A percentile compares a stretch with the other conserved stretches of the same genome.
These are phyloP conservation scores for Wallacemonas sp. DNA, from an alignment of 208 protist genomes.

Conservation along the genomic window DNA sequence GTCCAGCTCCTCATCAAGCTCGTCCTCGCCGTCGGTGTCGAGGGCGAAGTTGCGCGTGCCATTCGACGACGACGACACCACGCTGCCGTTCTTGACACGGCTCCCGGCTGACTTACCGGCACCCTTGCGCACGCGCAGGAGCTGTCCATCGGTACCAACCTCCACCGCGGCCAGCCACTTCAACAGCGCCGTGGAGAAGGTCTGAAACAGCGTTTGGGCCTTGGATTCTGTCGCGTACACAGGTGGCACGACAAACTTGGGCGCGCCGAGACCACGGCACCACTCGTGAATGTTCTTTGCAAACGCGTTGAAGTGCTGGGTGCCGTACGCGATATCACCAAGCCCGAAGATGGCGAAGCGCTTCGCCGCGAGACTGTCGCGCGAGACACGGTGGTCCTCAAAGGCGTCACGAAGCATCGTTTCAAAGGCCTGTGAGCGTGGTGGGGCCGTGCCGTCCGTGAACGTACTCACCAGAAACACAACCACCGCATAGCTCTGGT, in stretches of 20 bases:
- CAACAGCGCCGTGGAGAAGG: conserved; percentile 58
- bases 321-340: conserved; percentile 84
- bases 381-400: conserved; percentile 79
- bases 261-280: conserved; percentile 72
- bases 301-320: conserved; percentile 75
- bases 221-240: conserved; percentile 79
- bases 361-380: conserved; percentile 51
- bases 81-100: conserved; percentile 6
- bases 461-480: conserved; percentile 85
- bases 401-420: conserved; percentile 72
- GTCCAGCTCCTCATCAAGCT: conserved; percentile 28
- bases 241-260: conserved; percentile 66
- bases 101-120: neutral
- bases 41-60: conserved; percentile 3
- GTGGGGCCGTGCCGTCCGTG: conserved; percentile 72
- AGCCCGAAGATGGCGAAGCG: conserved; percentile 89
- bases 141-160: conserved; percentile 41
- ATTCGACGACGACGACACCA: neutral
- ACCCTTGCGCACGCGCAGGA: conserved; percentile 19
- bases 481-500: conserved; percentile 35
- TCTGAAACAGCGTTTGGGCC: conserved; percentile 46
- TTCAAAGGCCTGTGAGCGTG: conserved; percentile 64
- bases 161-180: conserved; percentile 62
- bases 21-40: conserved; percentile 29
- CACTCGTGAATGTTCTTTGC: conserved; percentile 73